A percentile compares a stretch with the other conserved stretches of the same genome.
Evolutionary conservation across 208 protist species (phyloP).

Genomic region (Sergeia podlipaevii): DNA sequence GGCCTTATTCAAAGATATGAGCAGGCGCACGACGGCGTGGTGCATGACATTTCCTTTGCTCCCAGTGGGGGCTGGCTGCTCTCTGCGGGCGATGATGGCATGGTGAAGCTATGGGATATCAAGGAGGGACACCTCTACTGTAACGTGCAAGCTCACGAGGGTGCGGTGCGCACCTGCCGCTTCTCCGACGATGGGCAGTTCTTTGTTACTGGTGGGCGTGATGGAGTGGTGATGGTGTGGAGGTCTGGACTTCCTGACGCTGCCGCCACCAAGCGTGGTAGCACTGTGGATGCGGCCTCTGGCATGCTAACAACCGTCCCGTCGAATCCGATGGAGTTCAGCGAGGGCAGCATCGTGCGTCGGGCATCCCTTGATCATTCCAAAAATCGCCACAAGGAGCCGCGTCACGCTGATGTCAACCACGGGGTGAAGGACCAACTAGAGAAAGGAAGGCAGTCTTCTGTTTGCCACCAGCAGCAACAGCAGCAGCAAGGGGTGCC

Average conservation of each 20-base stretch:
- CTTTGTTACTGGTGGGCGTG: slow-evolving; percentile 70
- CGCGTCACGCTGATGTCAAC: no score
- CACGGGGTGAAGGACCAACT: no score
- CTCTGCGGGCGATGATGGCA: slow-evolving; percentile 68
- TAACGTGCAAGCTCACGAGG: slow-evolving; percentile 78
- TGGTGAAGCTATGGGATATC: slow-evolving; percentile 84
- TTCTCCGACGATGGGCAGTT: slow-evolving; percentile 47
- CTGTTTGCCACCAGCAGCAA: no score
- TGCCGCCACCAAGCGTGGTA: not conserved
- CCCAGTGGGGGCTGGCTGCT: slow-evolving; percentile 76
- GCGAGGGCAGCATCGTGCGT: not conserved
- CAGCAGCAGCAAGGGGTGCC: no score
- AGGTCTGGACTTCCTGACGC: slow-evolving; percentile 42
- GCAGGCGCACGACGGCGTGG: slow-evolving; percentile 55
- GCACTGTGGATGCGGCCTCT: not conserved
- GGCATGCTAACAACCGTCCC: not conserved
- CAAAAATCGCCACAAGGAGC: no score
- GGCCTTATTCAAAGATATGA: slow-evolving; percentile 80
- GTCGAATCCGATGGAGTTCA: not conserved
- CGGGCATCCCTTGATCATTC: no score
- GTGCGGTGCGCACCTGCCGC: slow-evolving; percentile 44
- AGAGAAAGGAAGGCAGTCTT: no score
- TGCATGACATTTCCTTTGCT: slow-evolving; percentile 68
- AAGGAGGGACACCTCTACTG: slow-evolving; percentile 81
- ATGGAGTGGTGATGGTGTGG: slow-evolving; percentile 84